Evolutionary conservation across 2,329 filamentous ascomycete genomes (phyloP).

Genomic region (Tolypocladium nubicola): DNA sequence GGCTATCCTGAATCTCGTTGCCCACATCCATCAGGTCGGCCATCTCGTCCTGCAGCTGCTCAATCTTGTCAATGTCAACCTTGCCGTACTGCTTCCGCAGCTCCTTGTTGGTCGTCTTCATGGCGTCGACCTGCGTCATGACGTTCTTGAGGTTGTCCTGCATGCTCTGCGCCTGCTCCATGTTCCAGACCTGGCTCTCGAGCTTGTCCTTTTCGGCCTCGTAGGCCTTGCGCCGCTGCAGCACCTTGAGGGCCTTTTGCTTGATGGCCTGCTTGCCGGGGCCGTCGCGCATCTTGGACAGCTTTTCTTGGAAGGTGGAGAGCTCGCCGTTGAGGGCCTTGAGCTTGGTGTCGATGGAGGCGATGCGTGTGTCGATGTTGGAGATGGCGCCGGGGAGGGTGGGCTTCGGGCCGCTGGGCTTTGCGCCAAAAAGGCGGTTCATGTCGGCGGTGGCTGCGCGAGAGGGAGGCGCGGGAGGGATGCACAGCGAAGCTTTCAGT

Average conservation of each 20-base stretch:
- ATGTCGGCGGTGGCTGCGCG: constrained; percentile 37
- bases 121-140: constrained; percentile 95
- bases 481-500: not conserved
- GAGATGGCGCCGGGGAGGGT: constrained; percentile 73
- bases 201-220: constrained; percentile 90
- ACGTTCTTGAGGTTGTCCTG: constrained; percentile 97
- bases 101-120: constrained; percentile 93
- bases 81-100: constrained; percentile 92
- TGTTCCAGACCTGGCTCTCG: constrained; percentile 93
- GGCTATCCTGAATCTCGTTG: constrained; percentile 95
- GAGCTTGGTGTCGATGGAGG: constrained; percentile 88
- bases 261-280: constrained; percentile 89
- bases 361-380: constrained; percentile 76
- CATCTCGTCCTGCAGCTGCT: constrained; percentile 98
- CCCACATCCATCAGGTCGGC: constrained; percentile 94
- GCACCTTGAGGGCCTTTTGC: constrained; percentile 86
- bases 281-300: constrained; percentile 88
- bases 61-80: constrained; percentile 95
- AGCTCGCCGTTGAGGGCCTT: constrained; percentile 87
- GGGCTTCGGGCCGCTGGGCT: constrained; percentile 79
- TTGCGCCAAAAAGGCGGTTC: constrained; percentile 93
- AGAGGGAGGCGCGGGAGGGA: not conserved
- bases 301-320: constrained; percentile 73
- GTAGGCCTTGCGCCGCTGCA: constrained; percentile 89
- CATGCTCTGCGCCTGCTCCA: constrained; percentile 98